Evolutionary conservation across 768 basidiomycete species (phyloP), one percentile per base, ranked within the genome.

Genomic region (Zangia roseola): DNA sequence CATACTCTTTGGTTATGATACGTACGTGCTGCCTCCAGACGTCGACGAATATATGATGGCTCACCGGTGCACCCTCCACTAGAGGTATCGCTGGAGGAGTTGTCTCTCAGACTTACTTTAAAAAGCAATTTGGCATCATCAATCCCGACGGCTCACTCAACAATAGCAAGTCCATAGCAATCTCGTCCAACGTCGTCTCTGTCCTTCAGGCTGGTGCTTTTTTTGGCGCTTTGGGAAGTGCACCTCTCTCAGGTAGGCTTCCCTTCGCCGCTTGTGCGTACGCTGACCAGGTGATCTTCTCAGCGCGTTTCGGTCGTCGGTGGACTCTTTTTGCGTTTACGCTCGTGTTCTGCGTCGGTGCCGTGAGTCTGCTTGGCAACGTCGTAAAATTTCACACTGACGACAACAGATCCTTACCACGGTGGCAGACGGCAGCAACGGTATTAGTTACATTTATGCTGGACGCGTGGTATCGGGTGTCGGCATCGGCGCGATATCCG

Each of bases 161-260:
- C 62, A 58, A 61, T 19, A 53, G 52, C 20, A 65, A 71, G 31
- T 56, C 66, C 17, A 77, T 85, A 47, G 70, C 74, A 5, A 72
- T 92, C n/a, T 84, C 84, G 0, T 85, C 86, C 36, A 91, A 88
- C 55, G 84, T 94, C 36, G 92, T 94, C 16, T 89, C 91, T 4
- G 88, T 93, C 5, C 75, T 94, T 10, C 91, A 93, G 62, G 88
- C 83, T 5, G 90, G 90, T 10, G 88, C 89, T 1, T 92, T 93
- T 76, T 93, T 93, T 60, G 92, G 91, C 49, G 88, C 91, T 13
- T 64, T 94, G 6, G 77, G 78, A 10, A 84, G 83, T 55, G 85
- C 86, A 2, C 85, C 84, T 0, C 59, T 87, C 36, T 87, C 87
- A 10, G 70, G 88, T 88, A 49, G 42, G 74, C 69, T 9, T 36